phyloP scores from a whole-genome alignment of 176 grass and related monocot species.

The Eremochloa ophiuroides region DNA sequence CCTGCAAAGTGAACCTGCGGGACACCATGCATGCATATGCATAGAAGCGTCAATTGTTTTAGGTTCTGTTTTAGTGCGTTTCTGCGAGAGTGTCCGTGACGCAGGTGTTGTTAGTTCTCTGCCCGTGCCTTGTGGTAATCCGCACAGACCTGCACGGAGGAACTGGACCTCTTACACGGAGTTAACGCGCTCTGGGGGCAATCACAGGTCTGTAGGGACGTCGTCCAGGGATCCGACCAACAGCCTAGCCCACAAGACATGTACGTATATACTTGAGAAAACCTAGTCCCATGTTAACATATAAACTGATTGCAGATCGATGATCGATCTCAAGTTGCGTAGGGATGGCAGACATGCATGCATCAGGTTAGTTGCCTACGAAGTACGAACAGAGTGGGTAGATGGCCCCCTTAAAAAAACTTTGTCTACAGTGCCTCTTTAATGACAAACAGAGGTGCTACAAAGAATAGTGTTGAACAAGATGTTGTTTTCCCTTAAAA shows the following conservation, averaged over 20 bases:
- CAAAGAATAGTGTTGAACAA: no score
- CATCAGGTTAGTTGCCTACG: no score
- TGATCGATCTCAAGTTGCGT: no score
- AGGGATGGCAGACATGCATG: no score
- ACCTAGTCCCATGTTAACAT: not conserved
- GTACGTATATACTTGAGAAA: not conserved
- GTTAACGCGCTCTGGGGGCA: not conserved
- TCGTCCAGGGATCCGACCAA: not conserved
- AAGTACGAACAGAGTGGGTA: no score
- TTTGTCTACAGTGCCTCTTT: no score
- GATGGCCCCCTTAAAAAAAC: no score
- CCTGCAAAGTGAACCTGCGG: not conserved
- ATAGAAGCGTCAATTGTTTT: no score
- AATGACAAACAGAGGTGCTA: no score
- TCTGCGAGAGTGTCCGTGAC: not conserved
- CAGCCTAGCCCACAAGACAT: not conserved
- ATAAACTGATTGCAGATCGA: not conserved
- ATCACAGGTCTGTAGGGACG: not conserved
- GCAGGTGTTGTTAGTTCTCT: not conserved
- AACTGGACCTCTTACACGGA: not conserved
- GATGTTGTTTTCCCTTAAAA: no score
- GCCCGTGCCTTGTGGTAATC: not conserved
- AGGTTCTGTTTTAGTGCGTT: not conserved
- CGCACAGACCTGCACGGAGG: not conserved
- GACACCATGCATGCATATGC: not conserved